Evolutionary conservation across 306 rosid genomes (phyloP), one percentile per base, ranked within the genome.

Genomic region (Erythrophleum fordii): DNA sequence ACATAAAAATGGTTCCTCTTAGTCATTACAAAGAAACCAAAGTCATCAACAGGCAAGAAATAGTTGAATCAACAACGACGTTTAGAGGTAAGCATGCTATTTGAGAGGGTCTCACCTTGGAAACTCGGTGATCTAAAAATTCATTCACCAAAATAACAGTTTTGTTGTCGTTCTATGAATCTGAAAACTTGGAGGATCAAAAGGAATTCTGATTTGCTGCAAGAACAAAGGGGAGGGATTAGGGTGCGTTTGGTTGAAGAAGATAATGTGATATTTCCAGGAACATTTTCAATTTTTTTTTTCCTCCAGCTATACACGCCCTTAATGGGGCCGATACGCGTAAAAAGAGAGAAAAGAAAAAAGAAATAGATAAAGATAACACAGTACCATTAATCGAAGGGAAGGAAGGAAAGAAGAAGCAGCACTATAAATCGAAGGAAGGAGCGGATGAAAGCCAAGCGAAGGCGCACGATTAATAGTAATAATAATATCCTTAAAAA

Each of bases 91-190:
- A 68, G 25, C 6, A 52, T 17, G 7, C 41, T 71, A 23, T 31
- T 8, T 61, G 48, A 69, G 77, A 81, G 52, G 56, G 29, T 48
- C 45, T 59, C 58, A 82, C 62, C 35, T 75, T 11, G 34, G 61
- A 41, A 75, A 46, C 69, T 3, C 20, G 44, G 75, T 42, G 59
- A n/a, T 53, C 31, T 8, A 17, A 34, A 8, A 37, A 11, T 31
- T 46, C 51, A 76, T 11, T 20, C 31, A 58, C 16, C 51, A 65
- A 34, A 73, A 73, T 26, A 31, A 26, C 20, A 42, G 23, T 12
- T 59, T 46, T 45, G 11, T 8, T 60, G 49, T 17, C 26, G 52
- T 26, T 77, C 20, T 6, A 26, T 16, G 23, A 74, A 74, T 48
- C 56, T 62, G 13, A 10, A 12, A 76, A 41, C 49, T 69, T 42